phyloP scores from a whole-genome alignment of 106 monocot genomes.

The Gastrodia elata region DNA sequence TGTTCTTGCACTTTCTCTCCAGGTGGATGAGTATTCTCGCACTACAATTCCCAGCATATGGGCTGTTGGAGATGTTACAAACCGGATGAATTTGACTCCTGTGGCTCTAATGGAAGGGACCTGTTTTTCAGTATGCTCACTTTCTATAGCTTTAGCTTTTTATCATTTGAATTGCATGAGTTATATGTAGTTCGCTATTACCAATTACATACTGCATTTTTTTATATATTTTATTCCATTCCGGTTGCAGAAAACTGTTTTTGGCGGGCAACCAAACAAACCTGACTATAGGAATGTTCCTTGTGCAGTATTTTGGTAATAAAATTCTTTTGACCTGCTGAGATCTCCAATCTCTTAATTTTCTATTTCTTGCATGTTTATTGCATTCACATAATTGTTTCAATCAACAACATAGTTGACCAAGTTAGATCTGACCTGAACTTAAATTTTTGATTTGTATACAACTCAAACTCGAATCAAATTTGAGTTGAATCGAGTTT shows the following conservation, averaged over 20 bases:
- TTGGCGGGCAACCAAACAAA: constrained; percentile 87
- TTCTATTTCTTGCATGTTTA: not conserved
- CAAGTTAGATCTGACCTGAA: too few relatives aligned
- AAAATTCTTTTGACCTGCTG: not conserved
- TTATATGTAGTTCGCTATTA: not conserved
- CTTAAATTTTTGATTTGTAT: too few relatives aligned
- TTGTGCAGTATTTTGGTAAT: constrained; percentile 89
- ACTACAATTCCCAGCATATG: constrained; percentile 88
- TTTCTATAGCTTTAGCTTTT: not conserved
- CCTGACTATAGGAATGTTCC: constrained; percentile 74
- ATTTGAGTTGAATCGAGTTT: too few relatives aligned
- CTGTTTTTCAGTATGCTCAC: constrained; percentile 73
- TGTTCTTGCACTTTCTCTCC: constrained; percentile 7
- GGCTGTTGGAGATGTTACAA: constrained; percentile 99
- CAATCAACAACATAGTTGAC: too few relatives aligned
- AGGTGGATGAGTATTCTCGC: constrained; percentile 97
- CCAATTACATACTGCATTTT: not conserved
- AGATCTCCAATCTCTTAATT: not conserved
- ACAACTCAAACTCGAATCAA: too few relatives aligned
- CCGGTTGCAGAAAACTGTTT: constrained; percentile 92
- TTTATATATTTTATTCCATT: constrained; percentile 6
- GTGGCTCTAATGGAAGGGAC: constrained; percentile 99
- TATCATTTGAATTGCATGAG: not conserved
- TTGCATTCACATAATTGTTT: too few relatives aligned
- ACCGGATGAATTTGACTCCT: constrained; percentile 97